phyloP scores from a whole-genome alignment of 1,284 basidiomycete genomes.

The Ganoderma sinense region DNA sequence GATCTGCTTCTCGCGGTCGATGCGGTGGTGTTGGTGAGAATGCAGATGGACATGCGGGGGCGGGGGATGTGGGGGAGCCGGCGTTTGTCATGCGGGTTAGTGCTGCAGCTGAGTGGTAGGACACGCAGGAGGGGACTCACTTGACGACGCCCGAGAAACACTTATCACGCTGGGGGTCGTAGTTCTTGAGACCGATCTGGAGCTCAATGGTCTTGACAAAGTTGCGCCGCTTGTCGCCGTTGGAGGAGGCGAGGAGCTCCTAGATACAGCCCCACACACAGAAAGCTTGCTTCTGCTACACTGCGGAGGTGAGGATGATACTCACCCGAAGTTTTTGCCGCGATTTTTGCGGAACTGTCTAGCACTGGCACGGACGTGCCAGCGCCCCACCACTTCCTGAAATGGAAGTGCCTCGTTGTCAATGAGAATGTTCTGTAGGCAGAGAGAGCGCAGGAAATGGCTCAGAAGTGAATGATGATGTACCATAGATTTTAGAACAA shows the following conservation, averaged over 20 bases:
- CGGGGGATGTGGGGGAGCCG: conserved; percentile 97
- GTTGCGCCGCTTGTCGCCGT: conserved; percentile 87
- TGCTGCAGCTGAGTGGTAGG: background rate
- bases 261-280: conserved; percentile 97
- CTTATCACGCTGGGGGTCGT: conserved; percentile 95
- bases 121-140: conserved; percentile 49
- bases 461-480: no score
- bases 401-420: no score
- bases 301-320: no score
- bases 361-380: no score
- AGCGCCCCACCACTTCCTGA: no score
- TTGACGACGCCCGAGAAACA: conserved; percentile 99
- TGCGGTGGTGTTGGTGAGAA: conserved; percentile 98
- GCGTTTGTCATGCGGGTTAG: conserved; percentile 19
- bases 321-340: no score
- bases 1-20: conserved; percentile 98
- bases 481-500: no score
- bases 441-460: no score
- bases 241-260: conserved; percentile 80
- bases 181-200: conserved; percentile 98
- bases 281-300: conserved; percentile 77
- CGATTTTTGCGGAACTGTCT: no score
- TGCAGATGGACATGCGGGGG: conserved; percentile 99
- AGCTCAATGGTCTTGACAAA: conserved; percentile 95
- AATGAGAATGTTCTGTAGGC: no score